Conservation (phyloP, 805 yeast species). For the Brettanomyces nanus region DNA sequence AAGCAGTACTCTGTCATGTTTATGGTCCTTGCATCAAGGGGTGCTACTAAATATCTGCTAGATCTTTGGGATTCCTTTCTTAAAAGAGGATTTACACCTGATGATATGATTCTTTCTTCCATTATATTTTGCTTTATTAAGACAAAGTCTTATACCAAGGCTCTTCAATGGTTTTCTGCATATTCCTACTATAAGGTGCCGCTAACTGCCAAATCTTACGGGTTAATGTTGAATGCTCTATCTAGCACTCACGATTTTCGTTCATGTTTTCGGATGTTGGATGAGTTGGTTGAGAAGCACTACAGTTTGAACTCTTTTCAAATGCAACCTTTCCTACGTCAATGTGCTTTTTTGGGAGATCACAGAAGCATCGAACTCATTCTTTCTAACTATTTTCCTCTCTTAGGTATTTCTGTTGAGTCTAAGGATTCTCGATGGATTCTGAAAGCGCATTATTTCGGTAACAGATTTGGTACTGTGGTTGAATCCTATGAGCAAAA, state of each 20-base stretch:
- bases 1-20: slow-evolving; percentile 54
- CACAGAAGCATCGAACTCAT: slow-evolving; percentile 17
- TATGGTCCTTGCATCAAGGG: slow-evolving; percentile 52
- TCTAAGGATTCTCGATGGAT: slow-evolving; percentile 18
- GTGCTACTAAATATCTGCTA: slow-evolving; percentile 30
- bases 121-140: slow-evolving; percentile 35
- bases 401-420: slow-evolving; percentile 12
- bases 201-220: slow-evolving; percentile 25
- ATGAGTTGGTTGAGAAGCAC: slow-evolving; percentile 15
- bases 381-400: slow-evolving; percentile 17
- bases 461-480: slow-evolving; percentile 17
- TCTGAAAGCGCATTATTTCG: slow-evolving; percentile 16
- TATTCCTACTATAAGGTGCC: slow-evolving; percentile 25
- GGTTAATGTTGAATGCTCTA: slow-evolving; percentile 27
- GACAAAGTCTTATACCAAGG: slow-evolving; percentile 29
- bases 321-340: slow-evolving; percentile 15
- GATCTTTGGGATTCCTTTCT: slow-evolving; percentile 36
- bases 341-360: slow-evolving; percentile 18
- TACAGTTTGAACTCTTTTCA: slow-evolving; percentile 7
- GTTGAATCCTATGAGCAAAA: slow-evolving; percentile 10
- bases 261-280: slow-evolving; percentile 26
- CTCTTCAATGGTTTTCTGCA: slow-evolving; percentile 28
- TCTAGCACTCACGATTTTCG: slow-evolving; percentile 30
- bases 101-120: slow-evolving; percentile 33
- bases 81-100: slow-evolving; percentile 40